These are phyloP conservation scores for Globisporangium polare DNA, from an alignment of 352 stramenopile species.

Conservation along the genomic window DNA sequence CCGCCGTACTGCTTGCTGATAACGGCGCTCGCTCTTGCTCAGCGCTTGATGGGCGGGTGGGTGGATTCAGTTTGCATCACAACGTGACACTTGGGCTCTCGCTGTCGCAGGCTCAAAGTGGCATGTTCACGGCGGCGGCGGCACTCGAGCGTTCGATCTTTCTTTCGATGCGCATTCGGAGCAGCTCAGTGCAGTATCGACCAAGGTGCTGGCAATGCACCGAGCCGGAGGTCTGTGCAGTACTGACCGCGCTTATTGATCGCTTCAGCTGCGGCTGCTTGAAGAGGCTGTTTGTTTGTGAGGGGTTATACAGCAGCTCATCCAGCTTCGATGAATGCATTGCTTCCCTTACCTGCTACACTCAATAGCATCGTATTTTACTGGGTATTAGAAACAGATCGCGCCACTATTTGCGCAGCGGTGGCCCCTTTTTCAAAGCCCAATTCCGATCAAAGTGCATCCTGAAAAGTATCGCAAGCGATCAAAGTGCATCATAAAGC, in stretches of 20 bases:
- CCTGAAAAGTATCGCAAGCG: constrained; percentile 1
- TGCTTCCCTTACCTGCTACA: not conserved
- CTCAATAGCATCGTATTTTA: not conserved
- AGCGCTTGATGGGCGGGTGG: not conserved
- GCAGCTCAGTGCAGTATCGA: too few species aligned
- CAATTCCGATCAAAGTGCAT: not conserved
- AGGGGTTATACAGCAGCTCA: not conserved
- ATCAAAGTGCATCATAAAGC: constrained; percentile 1
- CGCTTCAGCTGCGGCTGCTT: not conserved
- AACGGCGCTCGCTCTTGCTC: too few species aligned
- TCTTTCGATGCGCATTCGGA: not conserved
- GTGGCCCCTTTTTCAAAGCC: too few species aligned
- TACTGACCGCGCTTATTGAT: not conserved
- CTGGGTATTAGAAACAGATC: not conserved
- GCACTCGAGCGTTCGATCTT: not conserved
- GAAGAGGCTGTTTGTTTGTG: not conserved
- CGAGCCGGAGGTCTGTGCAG: not conserved
- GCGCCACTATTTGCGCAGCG: too few species aligned
- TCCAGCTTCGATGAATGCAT: too few species aligned
- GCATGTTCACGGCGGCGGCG: not conserved
- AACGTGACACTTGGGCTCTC: not conserved
- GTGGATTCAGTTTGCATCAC: constrained; percentile 7
- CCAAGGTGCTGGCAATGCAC: not conserved
- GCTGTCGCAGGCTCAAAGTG: constrained; percentile 2
- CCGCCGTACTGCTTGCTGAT: not conserved